Evolutionary conservation across 345 rosid species (phyloP), one percentile per base, ranked within the genome.

Genomic region (Noccaea bulbosa): DNA sequence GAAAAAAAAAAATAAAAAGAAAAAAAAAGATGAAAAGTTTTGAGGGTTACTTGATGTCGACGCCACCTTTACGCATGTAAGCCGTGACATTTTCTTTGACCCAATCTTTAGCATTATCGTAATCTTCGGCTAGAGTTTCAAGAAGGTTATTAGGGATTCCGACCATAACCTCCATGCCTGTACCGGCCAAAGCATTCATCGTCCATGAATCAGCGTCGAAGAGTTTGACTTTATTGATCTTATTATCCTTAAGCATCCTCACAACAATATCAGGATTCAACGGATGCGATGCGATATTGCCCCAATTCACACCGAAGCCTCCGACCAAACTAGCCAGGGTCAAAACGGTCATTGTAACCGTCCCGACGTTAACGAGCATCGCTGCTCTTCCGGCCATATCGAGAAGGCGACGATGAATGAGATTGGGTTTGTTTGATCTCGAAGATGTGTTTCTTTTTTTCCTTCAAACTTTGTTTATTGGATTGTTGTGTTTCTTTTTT

Each of bases 231-330:
- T 73, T 93, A 4, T 32, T 17, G 17, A 90, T 75, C 49, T 82
- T 86, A 50, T 93, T 93, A 43, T 88, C 97, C 60, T 87, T 88
- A 4, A 93, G 79, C 91, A 93, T 79, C 3, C 65, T 37, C 39
- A 85, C 97, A 59, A 86, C 93, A 1, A 73, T 81, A 22, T 57
- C 51, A 2, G 94, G 87, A 14, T 77, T 51, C 75, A 93, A 20
- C 0, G 86, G 92, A 43, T 91, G 97, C 2, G 96, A 83, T 20
- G 92, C 79, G 22, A 83, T 65, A 24, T 69, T 77, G 0, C 98
- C 98, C 97, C 94, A 93, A 51, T 93, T 93, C 61, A 93, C 85
- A 27, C 97, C 98, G 0, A 93, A 3, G 48, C 80, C 82, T 11
- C 69, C 81, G 7, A 79, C 79, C 15, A 66, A 66, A 20, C 52